Percentiles rank a stretch among this genome's conserved stretches.
These are phyloP conservation scores for Paecilomyces niveus DNA, from an alignment of 2,329 filamentous ascomycete species.

Conservation along the genomic window DNA sequence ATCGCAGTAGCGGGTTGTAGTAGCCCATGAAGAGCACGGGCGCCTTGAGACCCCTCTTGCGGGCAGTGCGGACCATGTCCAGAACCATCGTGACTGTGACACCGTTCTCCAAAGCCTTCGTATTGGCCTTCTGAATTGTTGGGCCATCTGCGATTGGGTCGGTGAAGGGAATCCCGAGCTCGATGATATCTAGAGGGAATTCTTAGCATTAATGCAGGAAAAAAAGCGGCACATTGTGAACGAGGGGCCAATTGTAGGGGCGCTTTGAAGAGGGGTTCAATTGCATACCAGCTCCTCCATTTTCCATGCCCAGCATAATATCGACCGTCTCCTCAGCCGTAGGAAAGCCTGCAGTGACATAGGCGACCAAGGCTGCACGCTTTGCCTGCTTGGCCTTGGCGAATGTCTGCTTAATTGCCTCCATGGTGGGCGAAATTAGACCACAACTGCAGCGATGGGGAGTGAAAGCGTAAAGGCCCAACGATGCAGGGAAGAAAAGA, in stretches of 20 bases:
- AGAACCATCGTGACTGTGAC: slow-evolving; percentile 75
- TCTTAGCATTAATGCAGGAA: slow-evolving; percentile 1
- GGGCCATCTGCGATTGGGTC: slow-evolving; percentile 97
- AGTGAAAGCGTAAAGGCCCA: not conserved
- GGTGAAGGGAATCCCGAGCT: slow-evolving; percentile 93
- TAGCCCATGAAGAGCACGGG: slow-evolving; percentile 97
- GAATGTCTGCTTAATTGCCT: slow-evolving; percentile 50
- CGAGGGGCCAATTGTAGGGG: not conserved
- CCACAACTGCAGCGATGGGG: not conserved
- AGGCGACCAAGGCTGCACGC: slow-evolving; percentile 81
- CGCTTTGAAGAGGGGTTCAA: not conserved
- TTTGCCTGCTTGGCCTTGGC: slow-evolving; percentile 50
- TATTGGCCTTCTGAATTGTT: slow-evolving; percentile 94
- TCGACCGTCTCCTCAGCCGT: slow-evolving; percentile 73
- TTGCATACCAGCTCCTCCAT: slow-evolving; percentile 72
- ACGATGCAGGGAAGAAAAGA: not conserved
- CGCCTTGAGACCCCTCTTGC: slow-evolving; percentile 66
- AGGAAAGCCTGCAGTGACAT: slow-evolving; percentile 92
- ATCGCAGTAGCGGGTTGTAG: slow-evolving; percentile 92
- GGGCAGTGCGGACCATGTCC: slow-evolving; percentile 74
- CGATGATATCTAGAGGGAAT: slow-evolving; percentile 67
- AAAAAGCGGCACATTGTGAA: slow-evolving; percentile 1
- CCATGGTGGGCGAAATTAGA: slow-evolving; percentile 31
- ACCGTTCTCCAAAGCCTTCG: slow-evolving; percentile 78
- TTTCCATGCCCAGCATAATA: slow-evolving; percentile 82